A percentile compares a stretch with the other conserved stretches of the same genome.
Conservation (phyloP, 768 basidiomycete species). For the Lactarius indigo region DNA sequence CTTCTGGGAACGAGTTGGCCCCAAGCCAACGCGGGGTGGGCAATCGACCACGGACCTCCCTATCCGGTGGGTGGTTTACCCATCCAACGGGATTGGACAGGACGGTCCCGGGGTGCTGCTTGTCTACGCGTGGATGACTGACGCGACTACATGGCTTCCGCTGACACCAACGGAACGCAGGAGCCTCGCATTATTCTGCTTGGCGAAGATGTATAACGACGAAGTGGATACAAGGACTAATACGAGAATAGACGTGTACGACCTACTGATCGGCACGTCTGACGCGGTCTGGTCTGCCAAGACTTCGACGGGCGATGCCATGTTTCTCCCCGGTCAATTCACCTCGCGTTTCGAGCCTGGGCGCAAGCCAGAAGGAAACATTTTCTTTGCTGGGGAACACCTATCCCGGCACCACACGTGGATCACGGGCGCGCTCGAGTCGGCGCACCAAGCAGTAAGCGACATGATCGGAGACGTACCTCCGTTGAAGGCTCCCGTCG, state of each 20-base stretch:
- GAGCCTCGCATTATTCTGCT: conserved; percentile 25
- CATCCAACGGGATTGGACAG: conserved; percentile 18
- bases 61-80: conserved; percentile 24
- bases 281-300: conserved; percentile 30
- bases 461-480: background rate
- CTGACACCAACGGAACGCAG: conserved; percentile 26
- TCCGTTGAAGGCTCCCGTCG: background rate
- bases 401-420: conserved; percentile 32
- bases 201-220: conserved; percentile 25
- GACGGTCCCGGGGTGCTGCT: conserved; percentile 31
- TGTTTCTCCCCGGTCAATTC: conserved; percentile 33
- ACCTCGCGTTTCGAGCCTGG: conserved; percentile 25
- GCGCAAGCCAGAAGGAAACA: conserved; percentile 27
- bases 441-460: background rate
- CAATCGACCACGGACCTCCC: conserved; percentile 26
- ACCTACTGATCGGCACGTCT: conserved; percentile 26
- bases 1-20: conserved; percentile 23
- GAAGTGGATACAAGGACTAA: conserved; percentile 10
- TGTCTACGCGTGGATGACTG: conserved; percentile 30
- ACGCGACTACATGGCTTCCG: conserved; percentile 26
- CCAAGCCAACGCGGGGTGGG: conserved; percentile 11
- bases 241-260: conserved; percentile 22
- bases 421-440: conserved; percentile 31
- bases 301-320: conserved; percentile 30
- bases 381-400: conserved; percentile 32